Evolutionary conservation across 768 basidiomycete species (phyloP).

Genomic region (Amanita rimosa): DNA sequence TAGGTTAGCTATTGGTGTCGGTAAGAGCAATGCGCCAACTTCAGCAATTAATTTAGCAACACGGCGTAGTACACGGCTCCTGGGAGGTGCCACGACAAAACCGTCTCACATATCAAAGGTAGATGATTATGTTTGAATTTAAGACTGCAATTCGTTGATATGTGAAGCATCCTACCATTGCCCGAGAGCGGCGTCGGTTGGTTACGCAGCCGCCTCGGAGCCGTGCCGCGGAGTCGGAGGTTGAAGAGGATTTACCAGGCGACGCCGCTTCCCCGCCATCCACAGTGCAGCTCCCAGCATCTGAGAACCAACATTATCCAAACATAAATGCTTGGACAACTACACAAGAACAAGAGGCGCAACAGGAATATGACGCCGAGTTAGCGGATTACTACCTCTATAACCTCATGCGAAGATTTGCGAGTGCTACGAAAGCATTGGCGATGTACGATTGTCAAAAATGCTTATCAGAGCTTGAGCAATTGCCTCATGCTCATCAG

Average conservation of each 20-base stretch:
- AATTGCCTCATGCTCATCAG: conserved; percentile 64
- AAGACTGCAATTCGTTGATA: not conserved
- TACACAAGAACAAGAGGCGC: conserved; percentile 58
- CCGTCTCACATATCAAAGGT: conserved; percentile 45
- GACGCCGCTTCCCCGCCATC: conserved; percentile 51
- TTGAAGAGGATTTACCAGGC: conserved; percentile 49
- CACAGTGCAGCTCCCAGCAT: conserved; percentile 46
- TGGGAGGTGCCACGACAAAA: conserved; percentile 46
- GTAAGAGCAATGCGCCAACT: conserved; percentile 39
- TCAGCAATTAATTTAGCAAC: conserved; percentile 33
- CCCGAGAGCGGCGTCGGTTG: conserved; percentile 51
- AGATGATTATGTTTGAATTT: conserved; percentile 3
- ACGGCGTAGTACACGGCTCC: conserved; percentile 65
- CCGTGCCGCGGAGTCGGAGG: conserved; percentile 58
- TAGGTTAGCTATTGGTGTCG: conserved; percentile 38
- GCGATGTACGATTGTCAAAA: conserved; percentile 65
- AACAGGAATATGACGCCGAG: conserved; percentile 59
- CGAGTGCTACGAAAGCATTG: conserved; percentile 63
- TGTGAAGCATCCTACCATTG: conserved; percentile 20
- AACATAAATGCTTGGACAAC: conserved; percentile 40
- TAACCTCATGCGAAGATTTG: conserved; percentile 72
- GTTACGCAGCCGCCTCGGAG: conserved; percentile 37
- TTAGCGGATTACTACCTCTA: conserved; percentile 80
- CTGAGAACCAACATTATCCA: conserved; percentile 53
- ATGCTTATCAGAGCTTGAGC: conserved; percentile 68